These are phyloP conservation scores for Populus tomentosa DNA, from an alignment of 441 rosid genomes.

Conservation along the genomic window DNA sequence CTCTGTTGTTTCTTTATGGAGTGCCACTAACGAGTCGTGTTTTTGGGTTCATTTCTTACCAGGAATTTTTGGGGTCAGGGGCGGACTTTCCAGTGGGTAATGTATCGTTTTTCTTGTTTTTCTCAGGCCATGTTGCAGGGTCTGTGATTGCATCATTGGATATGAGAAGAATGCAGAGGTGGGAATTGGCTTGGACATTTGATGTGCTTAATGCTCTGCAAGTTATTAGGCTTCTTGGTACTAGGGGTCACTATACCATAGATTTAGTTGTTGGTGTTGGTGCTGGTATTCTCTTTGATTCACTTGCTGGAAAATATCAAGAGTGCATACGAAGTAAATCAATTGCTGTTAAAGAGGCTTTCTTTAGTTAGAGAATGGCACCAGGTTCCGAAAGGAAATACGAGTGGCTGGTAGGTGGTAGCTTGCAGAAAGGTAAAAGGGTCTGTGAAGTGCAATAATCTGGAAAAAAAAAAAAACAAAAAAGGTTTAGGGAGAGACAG, in stretches of 20 bases:
- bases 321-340: constrained; percentile 37
- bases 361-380: not conserved
- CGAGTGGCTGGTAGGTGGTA: too few relatives aligned
- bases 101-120: constrained; percentile 90
- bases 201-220: constrained; percentile 78
- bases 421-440: not conserved
- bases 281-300: constrained; percentile 82
- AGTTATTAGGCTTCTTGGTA: constrained; percentile 64
- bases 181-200: constrained; percentile 59
- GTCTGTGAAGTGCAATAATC: not conserved
- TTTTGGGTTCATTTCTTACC: constrained; percentile 13
- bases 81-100: constrained; percentile 93
- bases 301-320: constrained; percentile 75
- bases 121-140: constrained; percentile 92
- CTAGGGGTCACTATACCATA: constrained; percentile 93
- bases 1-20: not conserved
- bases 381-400: not conserved
- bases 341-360: not conserved
- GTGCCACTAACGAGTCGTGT: not conserved
- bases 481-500: not conserved
- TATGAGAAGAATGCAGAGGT: constrained; percentile 79
- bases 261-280: constrained; percentile 83
- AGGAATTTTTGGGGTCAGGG: constrained; percentile 93
- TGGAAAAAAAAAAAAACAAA: too few relatives aligned
- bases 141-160: constrained; percentile 90